Evolutionary conservation across 2,329 filamentous ascomycete species (phyloP).

Genomic region (Calycina herbarum): DNA sequence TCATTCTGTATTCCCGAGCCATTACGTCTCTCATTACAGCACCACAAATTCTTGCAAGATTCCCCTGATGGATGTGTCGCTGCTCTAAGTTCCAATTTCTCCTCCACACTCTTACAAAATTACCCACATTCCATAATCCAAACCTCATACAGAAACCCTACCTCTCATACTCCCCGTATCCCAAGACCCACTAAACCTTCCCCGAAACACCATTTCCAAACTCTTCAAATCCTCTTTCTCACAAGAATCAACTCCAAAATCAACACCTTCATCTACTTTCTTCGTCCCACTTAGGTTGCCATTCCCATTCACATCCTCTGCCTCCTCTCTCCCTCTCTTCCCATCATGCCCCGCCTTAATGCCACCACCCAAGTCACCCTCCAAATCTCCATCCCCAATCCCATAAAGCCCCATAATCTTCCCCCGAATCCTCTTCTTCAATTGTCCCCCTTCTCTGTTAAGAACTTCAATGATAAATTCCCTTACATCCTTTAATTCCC

Average conservation of each 20-base stretch:
- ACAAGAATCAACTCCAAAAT: neutral
- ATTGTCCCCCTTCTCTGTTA: slow-evolving; percentile 27
- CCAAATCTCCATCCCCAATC: slow-evolving; percentile 28
- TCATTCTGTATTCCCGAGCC: too few species aligned
- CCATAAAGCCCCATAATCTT: slow-evolving; percentile 31
- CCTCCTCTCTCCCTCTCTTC: neutral
- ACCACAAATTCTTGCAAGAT: too few species aligned
- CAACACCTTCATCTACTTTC: neutral
- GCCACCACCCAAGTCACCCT: slow-evolving; percentile 1
- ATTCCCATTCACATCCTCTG: neutral
- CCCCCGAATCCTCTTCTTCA: slow-evolving; percentile 24
- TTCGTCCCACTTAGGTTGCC: neutral
- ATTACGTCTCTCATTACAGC: too few species aligned
- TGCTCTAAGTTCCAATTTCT: too few species aligned
- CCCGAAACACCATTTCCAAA: neutral
- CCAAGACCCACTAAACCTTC: neutral
- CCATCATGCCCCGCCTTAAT: too few species aligned
- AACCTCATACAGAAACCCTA: too few species aligned
- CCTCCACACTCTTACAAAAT: too few species aligned
- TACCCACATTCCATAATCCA: too few species aligned
- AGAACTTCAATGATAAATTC: slow-evolving; percentile 32
- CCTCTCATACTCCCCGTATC: neutral
- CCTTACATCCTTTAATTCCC: slow-evolving; percentile 25
- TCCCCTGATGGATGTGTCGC: too few species aligned
- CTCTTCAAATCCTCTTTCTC: neutral